Evolutionary conservation across 257 asterid species (phyloP), one percentile per base, ranked within the genome.

Genomic region (Knoxia roxburghii): DNA sequence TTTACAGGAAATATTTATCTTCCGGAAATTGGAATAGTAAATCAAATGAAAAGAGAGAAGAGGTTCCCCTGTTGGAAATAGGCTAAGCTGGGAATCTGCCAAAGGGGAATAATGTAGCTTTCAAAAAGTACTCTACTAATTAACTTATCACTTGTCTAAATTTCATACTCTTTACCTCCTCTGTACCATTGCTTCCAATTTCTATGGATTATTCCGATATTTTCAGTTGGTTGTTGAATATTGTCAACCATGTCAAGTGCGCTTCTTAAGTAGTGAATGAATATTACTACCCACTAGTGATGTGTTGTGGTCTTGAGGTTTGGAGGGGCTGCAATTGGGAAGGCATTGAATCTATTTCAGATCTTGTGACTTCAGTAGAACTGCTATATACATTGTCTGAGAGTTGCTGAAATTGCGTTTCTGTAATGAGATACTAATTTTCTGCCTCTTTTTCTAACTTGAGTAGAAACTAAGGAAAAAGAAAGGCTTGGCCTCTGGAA

Each of bases 381-480:
- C 14, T 68, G 72, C 30, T 58, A 6, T 35, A 7, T 30, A 6
- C 3, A 40, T 26, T 26, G 59, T 17, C 32, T 5, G 40, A 21
- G 18, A 18, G 21, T 43, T 62, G 13, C 15, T 11, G 23, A 18
- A 9, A 39, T 64, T 39, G 6, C 46, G 8, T 55, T 21, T 17
- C 23, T 39, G 7, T 24, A 13, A 6, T 40, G 53, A 8, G 14
- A 29, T 46, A 49, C 10, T 33, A 32, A 33, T 11, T 1, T 24
- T 54, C 53, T 74, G 3, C 41, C 4, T 37, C 43, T 72, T 77
- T 55, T 43, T 68, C 71, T 37, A 74, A 64, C 56, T n/a, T 51
- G 30, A 68, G 65, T 66, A 83, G 96, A 81, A 60, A 68, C 74
- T 24, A 88, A 77, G 39, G 97, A 83, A 64, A 57, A 81, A 32